Percentiles rank a stretch among this genome's conserved stretches.
Evolutionary conservation across 116 monocot genomes (phyloP).

Genomic region (Papilionanthe hybrid): DNA sequence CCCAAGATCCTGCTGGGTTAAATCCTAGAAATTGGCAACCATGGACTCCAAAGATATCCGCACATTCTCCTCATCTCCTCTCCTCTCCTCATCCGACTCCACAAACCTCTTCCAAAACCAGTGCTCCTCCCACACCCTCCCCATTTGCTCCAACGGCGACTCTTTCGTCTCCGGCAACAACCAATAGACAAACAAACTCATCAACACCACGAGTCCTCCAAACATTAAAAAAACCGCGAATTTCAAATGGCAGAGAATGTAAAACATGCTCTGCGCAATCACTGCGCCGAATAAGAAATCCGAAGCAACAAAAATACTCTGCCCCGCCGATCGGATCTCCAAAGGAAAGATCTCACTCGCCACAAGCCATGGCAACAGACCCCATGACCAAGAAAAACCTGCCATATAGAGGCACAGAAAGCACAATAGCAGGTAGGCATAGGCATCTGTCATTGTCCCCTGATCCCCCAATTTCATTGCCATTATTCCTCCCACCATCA

Average conservation of each 20-base stretch:
- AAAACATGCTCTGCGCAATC: constrained; percentile 1
- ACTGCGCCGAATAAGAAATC: background rate
- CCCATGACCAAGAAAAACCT: constrained; percentile 25
- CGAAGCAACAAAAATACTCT: constrained; percentile 14
- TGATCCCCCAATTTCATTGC: constrained; percentile 10
- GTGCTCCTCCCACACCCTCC: constrained; percentile 17
- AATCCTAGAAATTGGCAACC: too few relatives aligned
- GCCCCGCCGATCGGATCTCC: constrained; percentile 21
- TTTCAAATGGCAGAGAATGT: constrained; percentile 11
- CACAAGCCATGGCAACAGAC: constrained; percentile 16
- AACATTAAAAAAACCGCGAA: constrained; percentile 10
- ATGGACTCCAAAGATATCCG: too few relatives aligned
- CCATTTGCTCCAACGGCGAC: constrained; percentile 16
- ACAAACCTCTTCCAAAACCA: constrained; percentile 34
- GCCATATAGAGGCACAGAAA: background rate
- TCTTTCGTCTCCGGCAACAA: constrained; percentile 25
- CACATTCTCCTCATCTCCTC: background rate
- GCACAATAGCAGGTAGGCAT: background rate
- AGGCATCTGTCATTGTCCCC: constrained; percentile 9
- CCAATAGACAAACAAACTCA: constrained; percentile 19
- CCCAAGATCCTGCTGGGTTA: too few relatives aligned
- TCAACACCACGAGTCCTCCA: background rate
- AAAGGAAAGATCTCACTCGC: constrained; percentile 21
- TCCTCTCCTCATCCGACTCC: background rate
- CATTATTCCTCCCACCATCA: constrained; percentile 4